These are phyloP conservation scores for Rhizoclosmatium sp. DNA, from an alignment of 192 early-diverging fungal species.

Conservation along the genomic window DNA sequence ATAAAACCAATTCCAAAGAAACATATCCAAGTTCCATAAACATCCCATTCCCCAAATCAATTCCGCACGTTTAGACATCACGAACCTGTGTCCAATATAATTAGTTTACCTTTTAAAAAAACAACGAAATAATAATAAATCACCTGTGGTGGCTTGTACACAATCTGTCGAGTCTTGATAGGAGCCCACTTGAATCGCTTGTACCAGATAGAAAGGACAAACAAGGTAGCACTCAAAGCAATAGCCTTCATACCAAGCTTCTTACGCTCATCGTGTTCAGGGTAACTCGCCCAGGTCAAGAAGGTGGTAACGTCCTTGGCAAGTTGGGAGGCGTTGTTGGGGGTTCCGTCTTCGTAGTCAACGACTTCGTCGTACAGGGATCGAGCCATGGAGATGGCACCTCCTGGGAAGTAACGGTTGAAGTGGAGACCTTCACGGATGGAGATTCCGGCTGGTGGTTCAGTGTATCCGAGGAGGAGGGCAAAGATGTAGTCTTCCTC, in stretches of 20 bases:
- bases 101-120: background rate
- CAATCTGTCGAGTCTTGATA: constrained; percentile 94
- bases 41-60: no score
- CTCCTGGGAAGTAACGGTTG: constrained; percentile 99
- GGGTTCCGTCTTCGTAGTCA: constrained; percentile 97
- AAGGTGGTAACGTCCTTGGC: constrained; percentile 96
- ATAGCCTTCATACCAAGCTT: constrained; percentile 93
- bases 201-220: constrained; percentile 82
- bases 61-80: constrained; percentile 8
- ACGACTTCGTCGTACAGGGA: constrained; percentile 92
- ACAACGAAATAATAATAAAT: constrained; percentile 13
- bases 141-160: constrained; percentile 61
- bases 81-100: constrained; percentile 14
- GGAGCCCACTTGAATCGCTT: constrained; percentile 94
- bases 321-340: constrained; percentile 94
- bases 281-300: constrained; percentile 95
- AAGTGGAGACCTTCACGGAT: constrained; percentile 96
- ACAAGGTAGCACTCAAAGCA: constrained; percentile 72
- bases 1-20: no score
- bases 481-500: constrained; percentile 97
- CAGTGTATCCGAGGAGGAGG: constrained; percentile 92
- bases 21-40: no score
- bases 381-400: constrained; percentile 96
- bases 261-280: constrained; percentile 96
- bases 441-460: constrained; percentile 92